Evolutionary conservation across 2,329 filamentous ascomycete genomes (phyloP), one percentile per base, ranked within the genome.

Genomic region (Xylariaceae sp.): DNA sequence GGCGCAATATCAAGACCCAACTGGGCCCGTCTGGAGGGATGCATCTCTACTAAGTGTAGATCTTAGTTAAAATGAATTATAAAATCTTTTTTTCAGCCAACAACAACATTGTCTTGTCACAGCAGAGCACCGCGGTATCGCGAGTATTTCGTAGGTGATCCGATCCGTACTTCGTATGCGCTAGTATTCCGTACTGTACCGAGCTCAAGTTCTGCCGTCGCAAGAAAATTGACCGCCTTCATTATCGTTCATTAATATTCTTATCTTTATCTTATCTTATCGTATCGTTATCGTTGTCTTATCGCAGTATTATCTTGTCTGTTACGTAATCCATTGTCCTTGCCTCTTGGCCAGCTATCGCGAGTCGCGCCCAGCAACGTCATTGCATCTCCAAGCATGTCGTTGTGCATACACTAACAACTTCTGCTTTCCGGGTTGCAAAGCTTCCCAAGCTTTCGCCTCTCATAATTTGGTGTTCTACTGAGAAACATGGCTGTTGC

Each of bases 11-110:
- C 53, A 49, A 47, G 55, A 42, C 37, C 37, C 37, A 13, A 42
- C 5, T 30, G 23, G 23, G 23, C 23, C 23, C 23, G 23, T 30
- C 23, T 79, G 64, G 78, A 72, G 51, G 77, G 72, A 65, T 79
- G 78, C 70, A 72, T 73, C 47, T 15, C 56, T 37, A 23, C 23
- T 30, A 15, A 52, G 13, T 6, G 49, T 8, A 8, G 5, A 17
- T 11, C 15, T 17, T 9, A 11, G 39, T 9, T 17, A 9, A 17
- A n/a, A 18, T 15, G 9, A n/a, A 4, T 4, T 56, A 13, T 23
- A 7, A 15, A 9, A 18, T 18, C 17, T 18, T 18, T 9, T 42
- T 13, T 3, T 42, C 8, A 42, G 37, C 37, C 37, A 42, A 42
- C 11, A 42, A 10, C 37, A 42, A 7, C 37, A 42, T 42, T 42